Evolutionary conservation across 139 green algal species (phyloP), one percentile per base, ranked within the genome.

Genomic region (Axilococcus clingmanii): DNA sequence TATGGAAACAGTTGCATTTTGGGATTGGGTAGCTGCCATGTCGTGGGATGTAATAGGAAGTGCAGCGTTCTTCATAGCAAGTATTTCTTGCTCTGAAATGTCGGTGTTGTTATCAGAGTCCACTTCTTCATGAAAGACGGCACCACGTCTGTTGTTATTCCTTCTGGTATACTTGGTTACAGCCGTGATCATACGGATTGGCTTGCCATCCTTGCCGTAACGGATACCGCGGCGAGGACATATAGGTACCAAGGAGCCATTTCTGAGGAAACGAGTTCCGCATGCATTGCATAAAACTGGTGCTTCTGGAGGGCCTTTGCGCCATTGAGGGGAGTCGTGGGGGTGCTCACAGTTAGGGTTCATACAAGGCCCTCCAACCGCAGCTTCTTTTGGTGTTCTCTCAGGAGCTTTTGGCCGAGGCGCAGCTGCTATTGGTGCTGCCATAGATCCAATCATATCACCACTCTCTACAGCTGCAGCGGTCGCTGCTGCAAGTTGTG

Each of bases 261-360:
- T 65, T 35, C 63, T 47, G 20, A 71, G 55, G 55, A 55, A 86
- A 24, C 77, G 59, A 0, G 77, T 83, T 31, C 79, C 79, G 54
- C 79, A 87, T 27, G 79, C 79, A 49, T 87, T 87, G 69, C 79
- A 87, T 6, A 87, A 66, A 42, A 81, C 56, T 31, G 78, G 72
- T 47, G 71, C 64, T 16, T 51, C 41, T 2, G 75, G 57, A 2
- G 79, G 78, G 2, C 79, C 79, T 24, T 72, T 69, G 19, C 79
- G 68, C 79, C 79, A 87, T 44, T 72, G 64, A 12, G 64, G 64
- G 4, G 48, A 63, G 20, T 66, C 64, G 14, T 61, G 28, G 5
- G 63, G 63, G 37, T 61, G 45, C 32, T 59, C 54, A 19, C 63
- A 71, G 33, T 71, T 34, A n/a, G 52, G 44, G 50, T 69, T 69